Evolutionary conservation across 352 stramenopile species (phyloP).

Genomic region (Pythium volutum): DNA sequence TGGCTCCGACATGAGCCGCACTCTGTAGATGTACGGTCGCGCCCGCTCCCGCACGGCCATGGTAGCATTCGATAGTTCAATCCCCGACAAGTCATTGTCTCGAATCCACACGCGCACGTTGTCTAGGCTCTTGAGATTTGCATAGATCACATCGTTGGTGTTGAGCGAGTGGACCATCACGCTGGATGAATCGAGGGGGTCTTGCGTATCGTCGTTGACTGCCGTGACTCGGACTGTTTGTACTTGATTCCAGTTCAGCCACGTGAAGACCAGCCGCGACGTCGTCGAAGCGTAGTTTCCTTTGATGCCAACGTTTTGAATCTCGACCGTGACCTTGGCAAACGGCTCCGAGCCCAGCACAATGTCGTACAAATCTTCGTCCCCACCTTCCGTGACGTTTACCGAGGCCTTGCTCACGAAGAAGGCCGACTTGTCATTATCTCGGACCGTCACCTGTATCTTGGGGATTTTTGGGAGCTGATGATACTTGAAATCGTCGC

Average conservation of each 20-base stretch:
- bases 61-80: constrained; percentile 41
- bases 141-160: constrained; percentile 74
- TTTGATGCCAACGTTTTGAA: constrained; percentile 47
- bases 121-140: constrained; percentile 33
- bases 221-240: constrained; percentile 52
- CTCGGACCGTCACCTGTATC: constrained; percentile 54
- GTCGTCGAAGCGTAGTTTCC: constrained; percentile 43
- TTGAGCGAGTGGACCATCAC: constrained; percentile 46
- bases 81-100: constrained; percentile 62
- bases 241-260: constrained; percentile 61
- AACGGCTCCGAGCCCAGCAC: constrained; percentile 64
- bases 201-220: constrained; percentile 60
- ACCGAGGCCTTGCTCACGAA: constrained; percentile 39
- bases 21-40: constrained; percentile 37
- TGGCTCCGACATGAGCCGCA: constrained; percentile 61
- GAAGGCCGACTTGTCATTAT: constrained; percentile 64
- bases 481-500: constrained; percentile 67
- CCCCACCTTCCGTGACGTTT: constrained; percentile 43
- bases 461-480: constrained; percentile 45
- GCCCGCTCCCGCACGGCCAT: constrained; percentile 39
- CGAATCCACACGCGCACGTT: constrained; percentile 50
- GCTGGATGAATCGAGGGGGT: constrained; percentile 43
- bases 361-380: constrained; percentile 46
- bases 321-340: constrained; percentile 48
- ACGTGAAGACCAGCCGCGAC: constrained; percentile 51